Evolutionary conservation across 805 yeast genomes (phyloP), one percentile per base, ranked within the genome.

Genomic region (Zygoascus tannicola): DNA sequence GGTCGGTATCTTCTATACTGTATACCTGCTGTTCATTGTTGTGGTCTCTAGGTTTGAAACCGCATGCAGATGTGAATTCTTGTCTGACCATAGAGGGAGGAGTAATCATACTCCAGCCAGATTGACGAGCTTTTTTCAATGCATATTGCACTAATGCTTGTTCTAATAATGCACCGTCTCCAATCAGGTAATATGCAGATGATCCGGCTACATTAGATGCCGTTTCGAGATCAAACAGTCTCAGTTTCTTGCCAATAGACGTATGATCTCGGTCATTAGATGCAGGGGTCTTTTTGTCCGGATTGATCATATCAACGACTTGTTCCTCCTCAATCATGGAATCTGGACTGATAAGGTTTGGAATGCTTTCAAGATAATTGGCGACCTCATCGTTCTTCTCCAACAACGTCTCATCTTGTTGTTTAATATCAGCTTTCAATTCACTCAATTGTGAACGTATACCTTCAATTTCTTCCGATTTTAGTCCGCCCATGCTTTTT

Each of bases 1-100:
- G 62, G 20, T 69, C 68, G 18, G 63, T 63, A 26, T 49, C 52
- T 19, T 71, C 70, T 12, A 90, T 56, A 36, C 73, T 73, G 60
- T 88, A 92, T 0, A 86, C 81, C 59, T 92, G 98, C 41, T 79
- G 79, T 56, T 87, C 97, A 48, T 79, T 78, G 52, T 83, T 82
- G 53, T 78, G 80, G 56, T 92, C 97, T 47, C 94, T 75, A 10
- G 98, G 98, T 56, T 81, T 78, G 66, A 88, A 92, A 0, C 98
- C 98, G 67, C 98, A 92, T 0, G 96, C 96, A 51, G 72, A 68
- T 0, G 88, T 78, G 4, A 85, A 68, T 49, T 84, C 94, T 16
- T 77, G 67, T 51, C 82, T 76, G 2, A 88, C 95, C 14, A 92
- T 75, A 0, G 94, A 75, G 1, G 98, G 98, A 0, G 97, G 97